Evolutionary conservation across 345 rosid species (phyloP).

Genomic region (Eutrema yunnanense): DNA sequence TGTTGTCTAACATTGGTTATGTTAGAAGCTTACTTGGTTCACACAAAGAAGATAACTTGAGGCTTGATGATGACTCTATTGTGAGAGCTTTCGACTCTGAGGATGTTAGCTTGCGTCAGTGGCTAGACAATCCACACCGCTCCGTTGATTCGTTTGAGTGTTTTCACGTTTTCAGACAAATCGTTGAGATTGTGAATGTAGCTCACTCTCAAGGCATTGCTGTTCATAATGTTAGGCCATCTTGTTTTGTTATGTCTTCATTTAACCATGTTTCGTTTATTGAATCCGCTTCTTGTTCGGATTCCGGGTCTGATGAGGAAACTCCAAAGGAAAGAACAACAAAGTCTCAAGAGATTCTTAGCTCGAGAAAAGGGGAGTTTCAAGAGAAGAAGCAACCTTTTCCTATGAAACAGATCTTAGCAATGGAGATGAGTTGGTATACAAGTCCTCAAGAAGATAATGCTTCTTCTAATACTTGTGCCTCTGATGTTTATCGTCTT

Average conservation of each 20-base stretch:
- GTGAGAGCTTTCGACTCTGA: constrained; percentile 49
- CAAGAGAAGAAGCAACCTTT: constrained; percentile 61
- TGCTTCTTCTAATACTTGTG: constrained; percentile 51
- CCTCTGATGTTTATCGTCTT: constrained; percentile 83
- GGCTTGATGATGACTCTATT: constrained; percentile 34
- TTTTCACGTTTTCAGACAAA: constrained; percentile 82
- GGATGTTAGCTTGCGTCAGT: constrained; percentile 85
- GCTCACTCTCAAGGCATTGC: constrained; percentile 88
- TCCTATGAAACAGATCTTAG: constrained; percentile 82
- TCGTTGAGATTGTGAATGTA: constrained; percentile 68
- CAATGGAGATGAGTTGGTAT: constrained; percentile 82
- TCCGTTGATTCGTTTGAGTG: constrained; percentile 68
- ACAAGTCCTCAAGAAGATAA: constrained; percentile 76
- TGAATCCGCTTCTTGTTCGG: constrained; percentile 90
- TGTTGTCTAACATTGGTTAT: constrained; percentile 46
- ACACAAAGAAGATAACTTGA: constrained; percentile 40
- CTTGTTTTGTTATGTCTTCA: constrained; percentile 83
- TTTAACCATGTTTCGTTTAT: constrained; percentile 80
- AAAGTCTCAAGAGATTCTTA: constrained; percentile 35
- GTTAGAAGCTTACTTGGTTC: constrained; percentile 50
- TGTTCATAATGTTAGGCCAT: constrained; percentile 82
- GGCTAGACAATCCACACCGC: constrained; percentile 80
- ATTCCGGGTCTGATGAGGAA: constrained; percentile 81
- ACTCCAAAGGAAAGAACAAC: constrained; percentile 33
- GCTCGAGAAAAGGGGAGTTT: constrained; percentile 36